Evolutionary conservation across 495 filamentous ascomycete genomes (phyloP), one percentile per base, ranked within the genome.

Genomic region (Trichocladium uniseriatum): DNA sequence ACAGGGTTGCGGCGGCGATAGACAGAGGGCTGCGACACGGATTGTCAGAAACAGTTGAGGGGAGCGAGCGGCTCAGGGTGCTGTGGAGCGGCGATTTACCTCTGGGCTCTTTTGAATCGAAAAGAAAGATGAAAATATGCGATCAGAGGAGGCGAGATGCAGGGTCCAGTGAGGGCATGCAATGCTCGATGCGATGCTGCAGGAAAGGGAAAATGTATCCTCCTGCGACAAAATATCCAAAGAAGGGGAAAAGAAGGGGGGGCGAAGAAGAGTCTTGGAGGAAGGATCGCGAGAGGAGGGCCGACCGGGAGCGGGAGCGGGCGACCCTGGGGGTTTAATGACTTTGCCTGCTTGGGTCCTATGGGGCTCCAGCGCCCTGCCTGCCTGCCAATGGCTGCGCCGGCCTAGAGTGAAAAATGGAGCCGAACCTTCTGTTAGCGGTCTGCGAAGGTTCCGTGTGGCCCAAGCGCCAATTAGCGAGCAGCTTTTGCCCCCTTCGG

Each of bases 271-370:
- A 62, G 55, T 61, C 55, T 63, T 59, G 59, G 58, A 57, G 54
- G 56, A 64, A 48, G 40, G 59, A 64, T 60, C 58, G 56, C 57
- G 50, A 58, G 62, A 63, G 38, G 56, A 55, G 55, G 55, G 54
- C 45, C 42, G 51, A 44, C 19, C 37, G 54, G 45, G 43, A n/a
- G 13, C 31, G 31, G 31, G 45, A 55, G 52, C 15, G 61, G 63
- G 59, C 57, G 64, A 45, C 49, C 53, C 52, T 51, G 59, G 61
- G 63, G 59, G 61, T 65, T 68, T 66, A 66, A 65, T 66, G 61
- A 62, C 56, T 61, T 65, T 51, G 38, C 37, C 59, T 52, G 37
- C 48, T 53, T 44, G 45, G 49, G 51, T 49, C 42, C 51, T 21
- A 46, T 45, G 19, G 54, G 51, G 49, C 57, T 22, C 36, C 45